phyloP scores from a whole-genome alignment of 306 rosid genomes.

The Dryas drummondii region DNA sequence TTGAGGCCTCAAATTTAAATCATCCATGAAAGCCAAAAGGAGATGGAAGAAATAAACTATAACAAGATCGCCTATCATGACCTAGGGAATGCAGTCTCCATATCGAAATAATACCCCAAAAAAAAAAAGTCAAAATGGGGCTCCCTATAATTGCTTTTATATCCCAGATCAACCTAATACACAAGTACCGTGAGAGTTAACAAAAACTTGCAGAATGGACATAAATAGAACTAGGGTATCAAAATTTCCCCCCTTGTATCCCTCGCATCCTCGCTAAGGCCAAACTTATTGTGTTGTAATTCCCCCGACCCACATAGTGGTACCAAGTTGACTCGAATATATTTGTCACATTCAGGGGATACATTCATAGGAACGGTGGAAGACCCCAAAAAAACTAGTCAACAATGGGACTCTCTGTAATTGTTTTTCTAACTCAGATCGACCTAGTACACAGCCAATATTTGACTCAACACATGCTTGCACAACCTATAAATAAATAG shows the following conservation, averaged over 20 bases:
- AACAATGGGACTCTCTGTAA: not conserved
- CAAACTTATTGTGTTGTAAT: no score
- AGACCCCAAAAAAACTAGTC: not conserved
- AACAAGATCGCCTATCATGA: not conserved
- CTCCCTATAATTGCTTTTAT: not conserved
- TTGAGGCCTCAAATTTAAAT: not conserved
- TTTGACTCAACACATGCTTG: not conserved
- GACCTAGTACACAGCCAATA: not conserved
- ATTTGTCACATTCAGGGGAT: no score
- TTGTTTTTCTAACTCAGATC: not conserved
- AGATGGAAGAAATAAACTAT: not conserved
- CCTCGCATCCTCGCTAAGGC: no score
- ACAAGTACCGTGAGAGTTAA: not conserved
- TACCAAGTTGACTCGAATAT: no score
- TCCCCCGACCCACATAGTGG: no score
- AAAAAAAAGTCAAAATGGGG: not conserved
- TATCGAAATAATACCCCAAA: not conserved
- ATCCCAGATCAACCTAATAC: not conserved
- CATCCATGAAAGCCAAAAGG: not conserved
- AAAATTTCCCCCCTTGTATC: not conserved
- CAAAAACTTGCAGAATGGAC: not conserved
- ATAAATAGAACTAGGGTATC: not conserved
- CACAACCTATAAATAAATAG: not conserved
- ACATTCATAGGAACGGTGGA: no score
- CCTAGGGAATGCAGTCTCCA: not conserved